These are phyloP conservation scores for Lactuca sativa DNA, from an alignment of 129 eudicot species.

Conservation along the genomic window DNA sequence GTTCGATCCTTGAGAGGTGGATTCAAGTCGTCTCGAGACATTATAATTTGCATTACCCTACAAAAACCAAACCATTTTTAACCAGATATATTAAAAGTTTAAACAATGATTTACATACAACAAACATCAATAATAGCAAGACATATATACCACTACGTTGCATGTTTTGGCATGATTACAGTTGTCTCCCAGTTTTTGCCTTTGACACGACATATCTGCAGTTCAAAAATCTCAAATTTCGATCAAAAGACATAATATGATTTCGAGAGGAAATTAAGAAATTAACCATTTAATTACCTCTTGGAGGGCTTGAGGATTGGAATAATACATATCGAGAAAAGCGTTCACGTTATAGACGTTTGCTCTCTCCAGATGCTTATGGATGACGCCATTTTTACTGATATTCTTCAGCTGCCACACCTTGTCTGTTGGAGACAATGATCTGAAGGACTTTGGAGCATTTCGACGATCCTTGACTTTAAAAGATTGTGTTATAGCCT, in stretches of 20 bases:
- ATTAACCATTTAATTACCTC: slow-evolving; percentile 19
- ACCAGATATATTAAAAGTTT: not conserved
- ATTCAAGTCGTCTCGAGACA: not conserved
- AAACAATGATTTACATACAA: not conserved
- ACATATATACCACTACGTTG: slow-evolving; percentile 2
- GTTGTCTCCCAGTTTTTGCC: slow-evolving; percentile 34
- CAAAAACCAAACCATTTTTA: slow-evolving; percentile 3
- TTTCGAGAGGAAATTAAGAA: not conserved
- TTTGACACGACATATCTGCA: slow-evolving; percentile 24
- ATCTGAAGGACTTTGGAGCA: slow-evolving; percentile 1
- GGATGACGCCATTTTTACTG: slow-evolving; percentile 8
- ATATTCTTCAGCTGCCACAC: slow-evolving; percentile 30
- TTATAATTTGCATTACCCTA: not conserved
- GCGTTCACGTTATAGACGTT: slow-evolving; percentile 27
- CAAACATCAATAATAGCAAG: not conserved
- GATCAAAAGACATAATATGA: not conserved
- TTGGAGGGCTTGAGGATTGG: slow-evolving; percentile 27
- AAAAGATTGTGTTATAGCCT: slow-evolving; percentile 15
- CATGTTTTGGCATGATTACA: slow-evolving; percentile 38
- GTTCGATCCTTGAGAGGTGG: slow-evolving; percentile 6
- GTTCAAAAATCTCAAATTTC: not conserved
- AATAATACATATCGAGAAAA: slow-evolving; percentile 23
- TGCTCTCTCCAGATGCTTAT: not conserved
- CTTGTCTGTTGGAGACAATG: slow-evolving; percentile 19
- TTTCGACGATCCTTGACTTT: slow-evolving; percentile 28